These are phyloP conservation scores for Hamigera avellanea DNA, from an alignment of 495 filamentous ascomycete species.

Conservation along the genomic window DNA sequence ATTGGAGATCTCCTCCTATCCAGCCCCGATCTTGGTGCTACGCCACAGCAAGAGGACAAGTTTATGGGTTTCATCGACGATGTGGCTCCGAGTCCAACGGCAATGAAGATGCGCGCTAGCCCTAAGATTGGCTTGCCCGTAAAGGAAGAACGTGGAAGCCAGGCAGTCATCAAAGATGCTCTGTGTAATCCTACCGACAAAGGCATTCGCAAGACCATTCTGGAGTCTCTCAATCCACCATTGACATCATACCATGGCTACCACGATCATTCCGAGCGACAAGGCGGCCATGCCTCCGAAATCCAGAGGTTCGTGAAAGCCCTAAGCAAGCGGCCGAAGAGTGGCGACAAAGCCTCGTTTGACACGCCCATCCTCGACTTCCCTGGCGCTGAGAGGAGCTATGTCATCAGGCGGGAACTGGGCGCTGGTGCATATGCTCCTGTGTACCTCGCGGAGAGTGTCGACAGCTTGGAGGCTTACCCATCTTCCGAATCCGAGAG, in stretches of 20 bases:
- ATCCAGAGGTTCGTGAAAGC: conserved; percentile 70
- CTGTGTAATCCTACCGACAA: conserved; percentile 86
- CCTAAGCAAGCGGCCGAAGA: conserved; percentile 47
- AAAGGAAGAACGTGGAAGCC: conserved; percentile 17
- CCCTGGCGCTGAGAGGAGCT: conserved; percentile 42
- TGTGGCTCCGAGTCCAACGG: conserved; percentile 33
- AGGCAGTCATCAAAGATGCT: conserved; percentile 63
- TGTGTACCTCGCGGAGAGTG: conserved; percentile 79
- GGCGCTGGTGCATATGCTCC: conserved; percentile 90
- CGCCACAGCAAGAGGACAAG: conserved; percentile 18
- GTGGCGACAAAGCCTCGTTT: conserved; percentile 39
- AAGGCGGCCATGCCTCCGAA: conserved; percentile 51
- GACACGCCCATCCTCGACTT: conserved; percentile 58
- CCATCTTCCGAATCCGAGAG: conserved; percentile 35
- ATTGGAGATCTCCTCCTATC: conserved; percentile 26
- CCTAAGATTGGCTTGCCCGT: conserved; percentile 7
- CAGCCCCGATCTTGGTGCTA: conserved; percentile 17
- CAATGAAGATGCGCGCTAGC: conserved; percentile 29
- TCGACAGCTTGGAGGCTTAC: conserved; percentile 30
- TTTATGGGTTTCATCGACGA: conserved; percentile 23
- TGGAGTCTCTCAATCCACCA: conserved; percentile 57
- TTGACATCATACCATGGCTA: conserved; percentile 67
- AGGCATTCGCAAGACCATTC: conserved; percentile 57
- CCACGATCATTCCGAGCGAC: conserved; percentile 49
- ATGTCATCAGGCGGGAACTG: conserved; percentile 76